Evolutionary conservation across 169 alveolate species (phyloP).

Genomic region (Babesia divergens): DNA sequence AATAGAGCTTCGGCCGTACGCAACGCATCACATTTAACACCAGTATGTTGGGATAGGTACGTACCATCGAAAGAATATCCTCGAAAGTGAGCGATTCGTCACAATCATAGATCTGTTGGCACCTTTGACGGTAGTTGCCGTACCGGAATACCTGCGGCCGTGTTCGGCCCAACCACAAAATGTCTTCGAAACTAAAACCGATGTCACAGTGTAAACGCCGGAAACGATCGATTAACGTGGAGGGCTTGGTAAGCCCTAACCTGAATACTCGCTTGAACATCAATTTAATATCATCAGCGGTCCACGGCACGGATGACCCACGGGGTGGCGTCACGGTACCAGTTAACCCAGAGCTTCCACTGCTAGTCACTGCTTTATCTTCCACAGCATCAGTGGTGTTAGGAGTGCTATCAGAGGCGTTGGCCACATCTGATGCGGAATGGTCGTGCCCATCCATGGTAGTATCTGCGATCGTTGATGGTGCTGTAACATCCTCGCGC

Average conservation of each 20-base stretch:
- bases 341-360: not conserved
- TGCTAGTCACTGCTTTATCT: not conserved
- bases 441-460: not conserved
- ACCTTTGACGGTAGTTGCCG: constrained; percentile 45
- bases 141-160: constrained; percentile 22
- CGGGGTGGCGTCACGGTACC: not conserved
- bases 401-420: not conserved
- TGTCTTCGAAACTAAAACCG: constrained; percentile 59
- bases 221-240: constrained; percentile 33
- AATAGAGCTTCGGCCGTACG: constrained; percentile 69
- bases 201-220: constrained; percentile 35
- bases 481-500: not conserved
- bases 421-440: not conserved
- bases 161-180: constrained; percentile 35
- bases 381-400: not conserved
- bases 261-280: constrained; percentile 17
- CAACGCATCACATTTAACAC: constrained; percentile 64
- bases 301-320: constrained; percentile 32
- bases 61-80: constrained; percentile 58
- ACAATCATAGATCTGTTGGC: constrained; percentile 46
- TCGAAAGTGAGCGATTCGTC: constrained; percentile 54
- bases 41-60: constrained; percentile 63
- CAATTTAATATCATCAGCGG: constrained; percentile 23
- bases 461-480: not conserved
- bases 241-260: constrained; percentile 27